These are phyloP conservation scores for Zizania latifolia DNA, from an alignment of 176 grass and related monocot genomes.

Conservation along the genomic window DNA sequence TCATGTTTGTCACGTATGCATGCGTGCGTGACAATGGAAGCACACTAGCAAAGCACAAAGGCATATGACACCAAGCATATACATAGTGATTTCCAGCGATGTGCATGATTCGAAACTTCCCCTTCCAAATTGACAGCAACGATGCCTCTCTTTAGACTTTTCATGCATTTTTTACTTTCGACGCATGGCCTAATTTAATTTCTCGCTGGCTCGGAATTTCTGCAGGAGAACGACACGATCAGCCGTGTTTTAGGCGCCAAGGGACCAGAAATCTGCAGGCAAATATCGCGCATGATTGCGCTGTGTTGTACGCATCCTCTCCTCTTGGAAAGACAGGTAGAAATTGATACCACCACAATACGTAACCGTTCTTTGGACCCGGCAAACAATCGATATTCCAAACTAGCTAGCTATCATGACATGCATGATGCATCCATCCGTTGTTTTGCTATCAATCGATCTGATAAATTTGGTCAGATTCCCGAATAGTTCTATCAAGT, in stretches of 20 bases:
- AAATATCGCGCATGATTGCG: slow-evolving; percentile 32
- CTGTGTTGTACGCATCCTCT: slow-evolving; percentile 29
- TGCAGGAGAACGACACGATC: slow-evolving; percentile 14
- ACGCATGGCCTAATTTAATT: background rate
- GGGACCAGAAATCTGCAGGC: slow-evolving; percentile 29
- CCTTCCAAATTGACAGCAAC: slow-evolving; percentile 6
- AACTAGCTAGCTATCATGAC: background rate
- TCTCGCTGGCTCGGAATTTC: background rate
- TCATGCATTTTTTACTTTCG: background rate
- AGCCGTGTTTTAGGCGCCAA: background rate
- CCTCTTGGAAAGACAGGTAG: background rate
- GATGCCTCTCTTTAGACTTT: background rate
- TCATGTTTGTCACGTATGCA: slow-evolving; percentile 21
- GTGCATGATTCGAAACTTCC: background rate
- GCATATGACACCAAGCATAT: slow-evolving; percentile 13
- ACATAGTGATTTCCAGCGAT: background rate
- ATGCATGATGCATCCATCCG: background rate
- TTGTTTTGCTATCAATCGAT: slow-evolving; percentile 21
- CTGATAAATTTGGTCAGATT: slow-evolving; percentile 9
- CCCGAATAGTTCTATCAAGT: slow-evolving; percentile 9
- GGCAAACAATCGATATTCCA: slow-evolving; percentile 24
- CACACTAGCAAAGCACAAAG: slow-evolving; percentile 8
- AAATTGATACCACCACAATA: background rate
- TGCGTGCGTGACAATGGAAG: slow-evolving; percentile 22
- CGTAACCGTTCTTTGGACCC: slow-evolving; percentile 20